These are phyloP conservation scores for Phytopythium aichiense DNA, from an alignment of 352 stramenopile genomes.

Conservation along the genomic window DNA sequence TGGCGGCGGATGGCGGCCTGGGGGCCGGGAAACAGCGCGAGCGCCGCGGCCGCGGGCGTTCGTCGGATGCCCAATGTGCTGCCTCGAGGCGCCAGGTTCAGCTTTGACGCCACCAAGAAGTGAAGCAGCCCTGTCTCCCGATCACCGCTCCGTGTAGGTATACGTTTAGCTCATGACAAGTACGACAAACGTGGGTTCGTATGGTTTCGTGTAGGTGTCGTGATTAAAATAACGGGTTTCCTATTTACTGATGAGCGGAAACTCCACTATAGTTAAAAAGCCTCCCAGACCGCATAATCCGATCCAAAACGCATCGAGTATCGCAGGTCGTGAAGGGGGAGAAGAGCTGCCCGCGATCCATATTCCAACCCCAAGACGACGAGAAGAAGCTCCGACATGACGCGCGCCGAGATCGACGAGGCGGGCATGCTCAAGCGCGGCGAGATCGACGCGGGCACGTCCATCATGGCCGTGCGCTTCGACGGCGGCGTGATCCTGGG, in stretches of 20 bases:
- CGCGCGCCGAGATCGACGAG: conserved; percentile 55
- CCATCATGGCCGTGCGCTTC: conserved; percentile 98
- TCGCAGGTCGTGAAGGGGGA: not conserved
- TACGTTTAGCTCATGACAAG: not conserved
- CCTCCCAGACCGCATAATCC: not conserved
- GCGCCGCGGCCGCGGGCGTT: not conserved
- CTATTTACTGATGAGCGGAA: not conserved
- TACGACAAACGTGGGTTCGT: not conserved
- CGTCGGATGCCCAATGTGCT: not conserved
- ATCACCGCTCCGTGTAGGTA: not conserved
- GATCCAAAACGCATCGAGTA: not conserved
- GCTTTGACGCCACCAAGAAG: not conserved
- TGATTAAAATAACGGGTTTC: not conserved
- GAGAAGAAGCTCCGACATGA: conserved; percentile 17
- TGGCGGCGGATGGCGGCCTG: not conserved
- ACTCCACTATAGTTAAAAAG: not conserved
- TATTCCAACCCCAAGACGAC: not conserved
- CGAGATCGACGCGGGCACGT: conserved; percentile 95
- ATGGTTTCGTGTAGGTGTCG: not conserved
- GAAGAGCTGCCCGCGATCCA: not conserved
- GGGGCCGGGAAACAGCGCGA: not conserved
- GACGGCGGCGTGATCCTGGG: conserved; percentile 96
- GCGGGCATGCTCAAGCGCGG: conserved; percentile 75
- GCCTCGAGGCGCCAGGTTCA: not conserved
- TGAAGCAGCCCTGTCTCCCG: not conserved